phyloP scores from a whole-genome alignment of 1,284 basidiomycete genomes.

The Boletus putidus region DNA sequence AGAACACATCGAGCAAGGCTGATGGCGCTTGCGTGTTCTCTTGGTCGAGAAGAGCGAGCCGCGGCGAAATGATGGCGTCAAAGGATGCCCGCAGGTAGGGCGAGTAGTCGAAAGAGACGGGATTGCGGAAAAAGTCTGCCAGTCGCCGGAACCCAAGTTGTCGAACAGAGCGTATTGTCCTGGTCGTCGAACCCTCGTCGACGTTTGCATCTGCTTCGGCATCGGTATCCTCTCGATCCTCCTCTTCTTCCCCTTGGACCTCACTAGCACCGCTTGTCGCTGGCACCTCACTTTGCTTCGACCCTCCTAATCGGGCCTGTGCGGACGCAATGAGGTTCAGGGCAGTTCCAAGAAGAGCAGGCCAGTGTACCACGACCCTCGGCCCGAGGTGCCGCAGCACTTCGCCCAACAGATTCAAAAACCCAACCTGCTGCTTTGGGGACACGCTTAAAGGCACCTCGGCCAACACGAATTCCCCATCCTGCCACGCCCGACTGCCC shows the following conservation, averaged over 20 bases:
- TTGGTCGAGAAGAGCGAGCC: constrained; percentile 69
- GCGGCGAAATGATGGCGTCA: constrained; percentile 76
- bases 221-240: constrained; percentile 36
- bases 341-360: constrained; percentile 64
- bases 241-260: constrained; percentile 41
- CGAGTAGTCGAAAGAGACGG: constrained; percentile 72
- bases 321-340: constrained; percentile 66
- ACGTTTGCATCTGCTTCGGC: constrained; percentile 36
- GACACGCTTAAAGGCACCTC: constrained; percentile 42
- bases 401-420: constrained; percentile 81
- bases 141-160: constrained; percentile 86
- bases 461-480: constrained; percentile 33
- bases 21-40: constrained; percentile 96
- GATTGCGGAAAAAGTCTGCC: constrained; percentile 82
- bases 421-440: constrained; percentile 80
- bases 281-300: constrained; percentile 22
- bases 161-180: constrained; percentile 63
- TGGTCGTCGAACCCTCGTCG: constrained; percentile 43
- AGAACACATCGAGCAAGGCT: constrained; percentile 84
- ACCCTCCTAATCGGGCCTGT: constrained; percentile 46
- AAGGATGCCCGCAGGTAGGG: constrained; percentile 74
- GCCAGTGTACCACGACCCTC: constrained; percentile 69
- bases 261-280: constrained; percentile 27
- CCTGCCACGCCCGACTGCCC: constrained; percentile 30
- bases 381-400: constrained; percentile 80